Percentiles rank a stretch among this genome's conserved stretches.
Conservation (phyloP, 192 early-diverging fungal species). For the Physocladia obscura region DNA sequence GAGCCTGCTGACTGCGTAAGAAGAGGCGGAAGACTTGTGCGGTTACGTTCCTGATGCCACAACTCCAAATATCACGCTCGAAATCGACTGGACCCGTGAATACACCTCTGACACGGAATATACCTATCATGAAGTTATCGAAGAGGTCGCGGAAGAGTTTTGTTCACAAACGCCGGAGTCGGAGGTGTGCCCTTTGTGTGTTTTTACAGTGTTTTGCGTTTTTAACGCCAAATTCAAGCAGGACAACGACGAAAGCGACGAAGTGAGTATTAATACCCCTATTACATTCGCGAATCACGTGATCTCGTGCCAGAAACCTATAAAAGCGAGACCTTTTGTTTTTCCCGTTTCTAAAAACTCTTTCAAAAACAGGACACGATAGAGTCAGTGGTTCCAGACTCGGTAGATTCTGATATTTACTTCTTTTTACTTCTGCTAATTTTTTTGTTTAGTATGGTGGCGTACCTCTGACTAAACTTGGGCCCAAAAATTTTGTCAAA, state of each 20-base stretch:
- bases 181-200: background rate
- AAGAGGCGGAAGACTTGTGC: background rate
- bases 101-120: background rate
- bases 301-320: conserved; percentile 1
- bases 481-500: too few species aligned
- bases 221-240: background rate
- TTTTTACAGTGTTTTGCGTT: too few species aligned
- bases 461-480: background rate
- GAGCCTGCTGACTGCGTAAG: too few species aligned
- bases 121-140: background rate
- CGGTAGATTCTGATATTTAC: conserved; percentile 7
- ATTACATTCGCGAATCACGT: conserved; percentile 14
- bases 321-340: conserved; percentile 8
- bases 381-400: conserved; percentile 4
- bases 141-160: background rate
- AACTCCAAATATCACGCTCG: background rate
- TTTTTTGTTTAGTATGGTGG: background rate
- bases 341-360: background rate
- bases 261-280: conserved; percentile 12
- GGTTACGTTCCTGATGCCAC: background rate
- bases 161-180: background rate
- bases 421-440: background rate
- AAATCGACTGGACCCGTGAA: conserved; percentile 42
- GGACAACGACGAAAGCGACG: conserved; percentile 7
- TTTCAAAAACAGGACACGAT: conserved; percentile 8